Evolutionary conservation across 768 basidiomycete species (phyloP).

Genomic region (Chlorophyllum brunneum): DNA sequence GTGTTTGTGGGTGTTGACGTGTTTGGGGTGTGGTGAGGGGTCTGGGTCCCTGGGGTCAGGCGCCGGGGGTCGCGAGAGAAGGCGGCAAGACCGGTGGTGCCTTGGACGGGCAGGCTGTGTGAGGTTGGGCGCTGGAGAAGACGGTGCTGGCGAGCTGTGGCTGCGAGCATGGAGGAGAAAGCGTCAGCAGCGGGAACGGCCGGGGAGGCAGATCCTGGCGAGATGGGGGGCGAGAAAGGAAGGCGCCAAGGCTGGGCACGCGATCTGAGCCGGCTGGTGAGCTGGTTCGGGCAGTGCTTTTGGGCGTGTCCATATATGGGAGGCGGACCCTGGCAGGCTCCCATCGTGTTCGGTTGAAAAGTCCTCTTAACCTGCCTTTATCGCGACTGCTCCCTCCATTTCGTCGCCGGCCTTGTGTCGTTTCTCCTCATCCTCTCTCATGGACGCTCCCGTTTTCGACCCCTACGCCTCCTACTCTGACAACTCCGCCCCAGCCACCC

Average conservation of each 20-base stretch:
- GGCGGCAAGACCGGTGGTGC: neutral
- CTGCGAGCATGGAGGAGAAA: conserved; percentile 2
- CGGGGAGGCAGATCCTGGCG: neutral
- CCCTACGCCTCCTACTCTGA: conserved; percentile 63
- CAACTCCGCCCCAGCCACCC: conserved; percentile 69
- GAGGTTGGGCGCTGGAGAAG: neutral
- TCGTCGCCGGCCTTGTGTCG: conserved; percentile 9
- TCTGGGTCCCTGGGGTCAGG: neutral
- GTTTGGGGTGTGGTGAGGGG: conserved; percentile 8
- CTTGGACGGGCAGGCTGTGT: neutral
- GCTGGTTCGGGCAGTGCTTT: neutral
- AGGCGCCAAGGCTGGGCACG: conserved; percentile 3
- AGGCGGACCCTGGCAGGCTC: conserved; percentile 6
- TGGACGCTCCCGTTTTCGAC: conserved; percentile 54
- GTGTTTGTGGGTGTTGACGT: conserved; percentile 11
- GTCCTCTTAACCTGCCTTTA: conserved; percentile 10
- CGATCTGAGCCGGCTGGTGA: conserved; percentile 1
- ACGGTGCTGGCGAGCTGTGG: neutral
- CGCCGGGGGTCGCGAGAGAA: conserved; percentile 1
- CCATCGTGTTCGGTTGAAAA: conserved; percentile 8
- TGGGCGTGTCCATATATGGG: neutral
- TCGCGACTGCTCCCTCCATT: conserved; percentile 9
- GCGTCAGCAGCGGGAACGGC: neutral
- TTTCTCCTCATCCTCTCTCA: conserved; percentile 19
- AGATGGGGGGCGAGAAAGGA: neutral